Conservation (phyloP, 2,329 filamentous ascomycete species). For the Hymenoscyphus fructigenus region DNA sequence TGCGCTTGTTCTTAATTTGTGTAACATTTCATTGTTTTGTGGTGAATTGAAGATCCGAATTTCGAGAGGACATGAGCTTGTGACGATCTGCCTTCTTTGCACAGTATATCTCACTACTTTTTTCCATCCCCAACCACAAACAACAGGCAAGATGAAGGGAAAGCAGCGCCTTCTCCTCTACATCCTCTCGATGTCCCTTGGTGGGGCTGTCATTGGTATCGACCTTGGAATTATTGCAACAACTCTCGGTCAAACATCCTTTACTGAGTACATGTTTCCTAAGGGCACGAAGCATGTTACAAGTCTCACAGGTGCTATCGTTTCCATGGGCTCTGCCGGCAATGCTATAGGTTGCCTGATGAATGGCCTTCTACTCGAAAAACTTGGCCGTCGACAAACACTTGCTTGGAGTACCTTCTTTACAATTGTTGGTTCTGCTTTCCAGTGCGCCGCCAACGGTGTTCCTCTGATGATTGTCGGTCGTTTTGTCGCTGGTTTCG, state of each 20-base stretch:
- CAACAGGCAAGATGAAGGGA: neutral
- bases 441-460: slow-evolving; percentile 57
- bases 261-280: slow-evolving; percentile 37
- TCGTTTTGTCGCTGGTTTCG: slow-evolving; percentile 42
- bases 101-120: too few species aligned
- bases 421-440: slow-evolving; percentile 35
- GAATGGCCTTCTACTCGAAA: slow-evolving; percentile 38
- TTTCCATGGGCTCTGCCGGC: slow-evolving; percentile 38
- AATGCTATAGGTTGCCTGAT: slow-evolving; percentile 35
- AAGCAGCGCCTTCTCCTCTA: slow-evolving; percentile 9
- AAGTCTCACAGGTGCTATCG: slow-evolving; percentile 31
- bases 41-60: neutral
- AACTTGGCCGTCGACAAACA: slow-evolving; percentile 39
- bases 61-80: neutral
- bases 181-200: slow-evolving; percentile 17
- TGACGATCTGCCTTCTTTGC: too few species aligned
- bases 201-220: slow-evolving; percentile 29
- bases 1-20: neutral
- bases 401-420: slow-evolving; percentile 22
- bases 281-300: slow-evolving; percentile 27
- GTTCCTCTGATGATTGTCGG: slow-evolving; percentile 69
- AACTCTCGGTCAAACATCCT: slow-evolving; percentile 37
- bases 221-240: slow-evolving; percentile 38
- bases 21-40: neutral
- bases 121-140: neutral